Evolutionary conservation across 2,329 filamentous ascomycete species (phyloP), one percentile per base, ranked within the genome.

Genomic region (Fusarium heterosporum): DNA sequence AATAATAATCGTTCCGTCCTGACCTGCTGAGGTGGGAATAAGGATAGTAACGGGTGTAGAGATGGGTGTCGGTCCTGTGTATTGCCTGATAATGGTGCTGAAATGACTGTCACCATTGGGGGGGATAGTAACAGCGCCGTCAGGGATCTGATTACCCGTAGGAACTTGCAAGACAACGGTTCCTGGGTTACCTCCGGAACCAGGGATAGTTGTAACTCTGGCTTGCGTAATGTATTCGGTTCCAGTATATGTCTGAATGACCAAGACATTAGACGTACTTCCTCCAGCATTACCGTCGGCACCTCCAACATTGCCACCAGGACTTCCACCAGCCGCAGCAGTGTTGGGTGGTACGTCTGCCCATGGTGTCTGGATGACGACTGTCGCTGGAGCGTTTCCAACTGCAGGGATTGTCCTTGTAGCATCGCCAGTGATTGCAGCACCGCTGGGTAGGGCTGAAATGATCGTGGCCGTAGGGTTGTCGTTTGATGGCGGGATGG

Each of bases 351-450:
- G 60, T 19, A 68, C 49, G 7, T 68, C 64, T 9, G 51, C 60
- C 64, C 64, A 68, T 17, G 60, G 60, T 11, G 64, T 68, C n/a
- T 68, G 64, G 6, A 68, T 68, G 5, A 68, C 53, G n/a, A 68
- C 51, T 25, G 64, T 68, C 14, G 64, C 64, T 10, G 64, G 66
- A 28, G 48, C 43, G 11, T 63, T 61, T 48, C 60, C 64, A 8
- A 36, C 28, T 6, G 64, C 64, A 14, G 55, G 55, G 43, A 68
- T 68, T 4, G 64, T 68, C 19, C 57, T 55, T 25, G 65, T 68
- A 14, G 60, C 47, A 38, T 49, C 34, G 10, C 60, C 55, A 45
- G 45, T 43, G 6, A 64, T 38, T 10, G 26, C 28, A 64, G 52
- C 59, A 38, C 55, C 50, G 9, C 55, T 68, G 6, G 64, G 64